Evolutionary conservation across 177 flowering plant genomes (phyloP).

Genomic region (Tripterygium wilfordii): DNA sequence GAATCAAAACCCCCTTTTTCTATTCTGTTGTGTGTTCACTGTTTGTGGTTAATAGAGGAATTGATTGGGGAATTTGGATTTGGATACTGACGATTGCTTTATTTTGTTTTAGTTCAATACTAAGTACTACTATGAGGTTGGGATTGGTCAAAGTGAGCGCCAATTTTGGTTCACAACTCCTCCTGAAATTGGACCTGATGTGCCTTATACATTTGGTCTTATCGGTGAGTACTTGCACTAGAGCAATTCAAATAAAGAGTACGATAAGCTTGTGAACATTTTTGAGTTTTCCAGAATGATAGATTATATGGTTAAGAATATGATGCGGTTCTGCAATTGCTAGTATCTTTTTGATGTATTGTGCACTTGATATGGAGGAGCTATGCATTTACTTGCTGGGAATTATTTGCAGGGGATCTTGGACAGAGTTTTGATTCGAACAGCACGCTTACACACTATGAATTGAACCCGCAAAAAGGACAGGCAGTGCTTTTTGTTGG

Average conservation of each 20-base stretch:
- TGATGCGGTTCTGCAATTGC: too few relatives aligned
- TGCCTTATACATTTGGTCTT: slow-evolving; percentile 70
- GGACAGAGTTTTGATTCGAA: slow-evolving; percentile 84
- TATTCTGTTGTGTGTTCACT: not conserved
- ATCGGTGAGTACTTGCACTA: slow-evolving; percentile 43
- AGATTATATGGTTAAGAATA: too few relatives aligned
- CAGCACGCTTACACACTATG: slow-evolving; percentile 60
- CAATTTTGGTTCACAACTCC: slow-evolving; percentile 74
- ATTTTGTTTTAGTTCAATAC: slow-evolving; percentile 48
- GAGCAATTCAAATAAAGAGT: too few relatives aligned
- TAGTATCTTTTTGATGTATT: too few relatives aligned
- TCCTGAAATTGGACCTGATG: slow-evolving; percentile 76
- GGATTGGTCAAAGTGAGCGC: slow-evolving; percentile 34
- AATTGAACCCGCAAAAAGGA: slow-evolving; percentile 45
- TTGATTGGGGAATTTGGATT: not conserved
- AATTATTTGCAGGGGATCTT: slow-evolving; percentile 60
- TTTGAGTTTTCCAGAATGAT: too few relatives aligned
- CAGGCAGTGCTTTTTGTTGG: slow-evolving; percentile 65
- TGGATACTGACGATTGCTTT: too few relatives aligned
- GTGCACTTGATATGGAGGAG: too few relatives aligned
- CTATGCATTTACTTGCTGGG: too few relatives aligned
- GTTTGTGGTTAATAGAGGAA: too few relatives aligned
- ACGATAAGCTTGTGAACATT: not conserved
- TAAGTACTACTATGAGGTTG: slow-evolving; percentile 61
- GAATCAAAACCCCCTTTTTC: not conserved